phyloP scores from a whole-genome alignment of 371 early-diverging fungal genomes.

The Mortierella polycephala region DNA sequence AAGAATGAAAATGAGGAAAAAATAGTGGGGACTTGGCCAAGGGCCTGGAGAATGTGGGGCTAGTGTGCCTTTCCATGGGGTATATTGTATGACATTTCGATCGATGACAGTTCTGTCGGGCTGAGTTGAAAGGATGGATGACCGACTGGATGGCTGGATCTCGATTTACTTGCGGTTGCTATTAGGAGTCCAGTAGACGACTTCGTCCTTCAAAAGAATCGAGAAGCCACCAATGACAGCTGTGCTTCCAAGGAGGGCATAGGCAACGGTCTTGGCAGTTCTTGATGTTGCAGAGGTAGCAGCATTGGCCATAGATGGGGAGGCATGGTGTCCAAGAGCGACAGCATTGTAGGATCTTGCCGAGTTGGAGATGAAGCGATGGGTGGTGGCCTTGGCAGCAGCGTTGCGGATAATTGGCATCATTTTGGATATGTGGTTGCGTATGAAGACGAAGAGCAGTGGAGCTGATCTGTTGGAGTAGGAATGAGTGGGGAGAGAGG shows the following conservation, averaged over 20 bases:
- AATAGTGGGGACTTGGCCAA: no score
- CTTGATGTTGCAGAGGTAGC: constrained; percentile 3
- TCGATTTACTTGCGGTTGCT: constrained; percentile 31
- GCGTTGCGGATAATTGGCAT: constrained; percentile 36
- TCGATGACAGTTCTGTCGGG: background rate
- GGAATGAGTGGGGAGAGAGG: background rate
- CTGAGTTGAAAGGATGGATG: background rate
- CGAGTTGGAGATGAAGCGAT: constrained; percentile 32
- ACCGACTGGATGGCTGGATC: background rate
- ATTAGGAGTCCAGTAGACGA: constrained; percentile 49
- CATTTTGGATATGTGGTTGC: constrained; percentile 19
- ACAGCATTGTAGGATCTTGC: constrained; percentile 24
- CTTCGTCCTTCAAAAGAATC: constrained; percentile 35
- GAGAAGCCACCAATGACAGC: constrained; percentile 32
- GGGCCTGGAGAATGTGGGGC: no score
- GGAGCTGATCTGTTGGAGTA: background rate
- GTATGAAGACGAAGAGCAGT: background rate
- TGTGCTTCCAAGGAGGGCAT: constrained; percentile 25
- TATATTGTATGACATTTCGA: no score
- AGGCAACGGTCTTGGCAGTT: constrained; percentile 16
- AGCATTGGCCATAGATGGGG: constrained; percentile 8
- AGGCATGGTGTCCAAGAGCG: constrained; percentile 18
- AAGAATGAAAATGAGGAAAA: no score
- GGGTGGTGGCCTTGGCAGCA: constrained; percentile 20
- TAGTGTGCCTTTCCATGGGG: no score